Evolutionary conservation across 1,139 yeast species (phyloP).

Genomic region (Pichia sp.): DNA sequence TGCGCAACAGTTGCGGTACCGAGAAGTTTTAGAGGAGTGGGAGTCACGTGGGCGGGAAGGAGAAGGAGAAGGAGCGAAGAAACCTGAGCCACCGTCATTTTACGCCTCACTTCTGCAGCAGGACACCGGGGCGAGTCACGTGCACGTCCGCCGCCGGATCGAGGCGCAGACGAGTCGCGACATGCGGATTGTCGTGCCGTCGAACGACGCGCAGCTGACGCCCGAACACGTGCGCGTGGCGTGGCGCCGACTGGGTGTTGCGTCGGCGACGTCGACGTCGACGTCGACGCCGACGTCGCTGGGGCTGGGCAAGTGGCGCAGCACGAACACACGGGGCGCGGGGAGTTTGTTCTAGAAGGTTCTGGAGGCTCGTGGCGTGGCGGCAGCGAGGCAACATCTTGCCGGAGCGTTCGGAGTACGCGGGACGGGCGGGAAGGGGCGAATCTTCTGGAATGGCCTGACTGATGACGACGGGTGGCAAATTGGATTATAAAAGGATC

Average conservation of each 20-base stretch:
- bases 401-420: background rate
- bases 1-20: slow-evolving; percentile 22
- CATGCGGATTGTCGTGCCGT: slow-evolving; percentile 22
- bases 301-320: background rate
- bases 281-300: no score
- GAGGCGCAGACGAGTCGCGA: slow-evolving; percentile 12
- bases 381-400: background rate
- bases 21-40: slow-evolving; percentile 16
- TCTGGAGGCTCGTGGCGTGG: background rate
- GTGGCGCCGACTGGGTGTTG: slow-evolving; percentile 59
- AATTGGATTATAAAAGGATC: background rate
- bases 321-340: slow-evolving; percentile 1
- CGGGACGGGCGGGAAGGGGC: background rate
- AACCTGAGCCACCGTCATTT: slow-evolving; percentile 17
- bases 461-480: background rate
- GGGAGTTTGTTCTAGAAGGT: slow-evolving; percentile 2
- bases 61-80: slow-evolving; percentile 12
- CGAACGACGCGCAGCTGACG: slow-evolving; percentile 50
- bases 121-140: slow-evolving; percentile 6
- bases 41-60: no score
- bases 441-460: background rate
- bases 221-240: slow-evolving; percentile 90
- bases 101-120: slow-evolving; percentile 10
- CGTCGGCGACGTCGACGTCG: background rate
- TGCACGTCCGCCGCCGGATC: slow-evolving; percentile 2